Base-by-base conservation (phyloP, 306 rosid species). In the Rosa multiflora region DNA sequence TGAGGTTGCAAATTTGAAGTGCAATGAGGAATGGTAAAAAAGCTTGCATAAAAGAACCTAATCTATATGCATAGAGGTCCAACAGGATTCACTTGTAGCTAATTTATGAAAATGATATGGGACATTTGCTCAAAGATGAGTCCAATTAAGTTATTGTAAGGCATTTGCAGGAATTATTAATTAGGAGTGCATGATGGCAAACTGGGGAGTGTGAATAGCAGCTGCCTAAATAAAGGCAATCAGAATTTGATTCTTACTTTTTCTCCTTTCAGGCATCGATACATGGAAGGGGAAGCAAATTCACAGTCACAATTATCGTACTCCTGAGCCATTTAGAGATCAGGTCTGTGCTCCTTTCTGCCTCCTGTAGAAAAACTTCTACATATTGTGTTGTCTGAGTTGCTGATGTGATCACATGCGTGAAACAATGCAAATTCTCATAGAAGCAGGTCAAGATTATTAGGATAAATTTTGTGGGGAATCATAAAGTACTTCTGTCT, bases 301-400 rank as follows among this genome's bases (percentile, higher is more conserved):
- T 5, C 91, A 88, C 67, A 88, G 89, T 77, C 91, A 88, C 73
- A 88, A 85, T 68, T 88, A 83, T 62, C 89, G 89, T 43, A 59
- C 47, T 32, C 83, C 89, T 1, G 81, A 85, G 48, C 86, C 86
- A 21, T 88, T 81, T 73, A 82, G 74, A 71, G 87, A 81, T 59
- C 85, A 92, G 84, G 98, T 94, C 75, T 47, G 92, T 76, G 26
- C 6, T 21, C 18, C 26, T 44, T 23, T 43, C 59, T 55, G 26
- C 32, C 6, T 15, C 29, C 39, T 42, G 67, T 52, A 20, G 32
- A 32, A 32, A 52, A 52, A 73, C 76, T 35, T 52, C 32, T 72
- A 52, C 3, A 32, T 32, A 20, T 11, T 73, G 35, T 53, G 37
- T 39, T 53, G 20, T 73, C 61, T 32, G 17, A 29, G 14, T 72